Evolutionary conservation across 768 basidiomycete genomes (phyloP), one percentile per base, ranked within the genome.

Genomic region (Rossbeevera mucosa): DNA sequence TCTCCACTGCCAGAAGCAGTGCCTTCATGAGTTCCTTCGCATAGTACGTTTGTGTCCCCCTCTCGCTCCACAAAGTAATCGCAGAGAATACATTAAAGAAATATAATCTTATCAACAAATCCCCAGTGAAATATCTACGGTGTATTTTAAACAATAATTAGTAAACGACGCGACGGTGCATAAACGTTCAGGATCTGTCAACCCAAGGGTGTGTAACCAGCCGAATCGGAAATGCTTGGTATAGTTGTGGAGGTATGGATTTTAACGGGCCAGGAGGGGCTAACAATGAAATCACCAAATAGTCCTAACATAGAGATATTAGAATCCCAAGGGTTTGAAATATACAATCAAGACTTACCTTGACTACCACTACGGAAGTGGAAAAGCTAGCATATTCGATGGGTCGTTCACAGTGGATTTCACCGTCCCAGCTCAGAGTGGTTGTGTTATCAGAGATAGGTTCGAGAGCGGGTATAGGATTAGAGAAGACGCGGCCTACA

Each of bases 381-480:
- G 56, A 62, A 66, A 87, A 87, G 7, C 79, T 72, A 47, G 80
- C 76, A 44, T 71, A 72, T 14, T 65, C 64, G 25, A 79, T 62
- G 24, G 75, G 66, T 11, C 61, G 62, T 3, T 72, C 65, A 48
- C 73, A 69, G 14, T 64, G 64, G 16, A 86, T 61, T 56, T 80
- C 76, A 14, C 86, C 85, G 54, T 81, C 81, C 78, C 83, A 88
- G 60, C 83, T 84, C 5, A 81, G 62, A 50, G 76, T 72, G 33
- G 66, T 69, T 26, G 71, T 65, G 22, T 62, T 51, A 45, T 59
- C 58, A 21, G 56, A 54, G 40, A 57, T 61, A 56, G 50, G 61
- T 50, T 59, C 41, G 61, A 66, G 7, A 73, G 76, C 3, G 75
- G 78, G 13, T 74, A 62, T 24, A 73, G 71, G 52, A 67, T 64